Evolutionary conservation across 2,329 filamentous ascomycete genomes (phyloP).

Genomic region (Aspergillus amoenus): DNA sequence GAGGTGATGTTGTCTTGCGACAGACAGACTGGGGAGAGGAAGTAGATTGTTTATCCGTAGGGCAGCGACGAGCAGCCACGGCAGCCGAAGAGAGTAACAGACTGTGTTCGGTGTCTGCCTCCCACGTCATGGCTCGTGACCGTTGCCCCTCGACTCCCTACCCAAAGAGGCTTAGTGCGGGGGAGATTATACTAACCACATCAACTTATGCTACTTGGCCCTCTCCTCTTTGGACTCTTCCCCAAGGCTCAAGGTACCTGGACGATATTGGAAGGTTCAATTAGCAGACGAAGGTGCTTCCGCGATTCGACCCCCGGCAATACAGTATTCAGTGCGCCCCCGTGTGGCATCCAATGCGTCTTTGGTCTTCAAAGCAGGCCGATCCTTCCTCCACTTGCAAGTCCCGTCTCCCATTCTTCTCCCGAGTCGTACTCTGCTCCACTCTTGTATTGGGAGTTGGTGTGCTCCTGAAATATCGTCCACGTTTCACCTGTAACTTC

Average conservation of each 20-base stretch:
- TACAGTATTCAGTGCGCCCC: neutral
- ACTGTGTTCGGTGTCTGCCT: neutral
- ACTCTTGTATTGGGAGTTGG: conserved; percentile 45
- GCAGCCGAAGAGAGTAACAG: neutral
- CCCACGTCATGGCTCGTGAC: conserved; percentile 21
- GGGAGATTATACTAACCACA: conserved; percentile 6
- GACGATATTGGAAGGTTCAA: neutral
- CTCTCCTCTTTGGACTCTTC: neutral
- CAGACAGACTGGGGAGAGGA: neutral
- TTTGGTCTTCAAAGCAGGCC: conserved; percentile 20
- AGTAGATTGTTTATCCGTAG: neutral
- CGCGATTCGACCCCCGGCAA: neutral
- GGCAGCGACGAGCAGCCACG: neutral
- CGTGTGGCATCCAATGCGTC: conserved; percentile 15
- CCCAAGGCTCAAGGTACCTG: neutral
- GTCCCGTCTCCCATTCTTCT: conserved; percentile 25
- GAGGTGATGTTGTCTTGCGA: neutral
- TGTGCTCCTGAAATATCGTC: conserved; percentile 38
- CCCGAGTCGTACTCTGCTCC: conserved; percentile 35
- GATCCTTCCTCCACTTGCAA: conserved; percentile 22
- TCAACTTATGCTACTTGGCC: neutral
- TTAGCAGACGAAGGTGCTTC: neutral
- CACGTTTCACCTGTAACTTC: conserved; percentile 44
- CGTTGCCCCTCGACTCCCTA: conserved; percentile 16
- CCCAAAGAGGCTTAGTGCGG: conserved; percentile 22